Evolutionary conservation across 164 flowering plant genomes (phyloP), one percentile per base, ranked within the genome.

Genomic region (Santalum album): DNA sequence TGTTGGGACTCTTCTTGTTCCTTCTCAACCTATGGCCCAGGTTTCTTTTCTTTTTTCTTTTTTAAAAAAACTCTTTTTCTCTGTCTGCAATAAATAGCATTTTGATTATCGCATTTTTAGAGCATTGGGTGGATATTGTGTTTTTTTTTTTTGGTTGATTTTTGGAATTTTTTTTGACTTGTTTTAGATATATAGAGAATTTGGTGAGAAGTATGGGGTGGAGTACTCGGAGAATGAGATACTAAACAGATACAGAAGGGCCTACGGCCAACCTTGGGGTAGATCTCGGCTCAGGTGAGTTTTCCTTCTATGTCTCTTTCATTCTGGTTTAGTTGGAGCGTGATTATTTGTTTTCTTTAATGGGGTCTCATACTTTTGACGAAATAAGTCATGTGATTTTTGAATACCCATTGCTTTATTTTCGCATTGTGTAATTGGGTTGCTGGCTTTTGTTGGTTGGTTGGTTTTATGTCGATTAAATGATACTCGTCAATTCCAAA

Each of bases 191-290:
- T 92, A 92, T 54, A 80, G 86, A 66, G 40, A 74, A 61, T 79
- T 92, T 51, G 98, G 98, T 36, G 90, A 92, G 77, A 92, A 92
- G 52, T 92, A 92, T 64, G 98, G 98, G 6, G 95, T 92, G 65
- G 64, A 76, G 64, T 86, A 75, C 56, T 80, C 96, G 4, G 98
- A 92, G 54, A 57, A 36, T 29, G 98, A 92, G 77, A 92, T 89
- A 57, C 55, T 92, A 66, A 60, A 66, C 56, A 75, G 94, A 68
- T 92, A 86, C 64, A 72, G 98, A 58, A 64, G 90, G 70, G 98
- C 96, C 55, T 92, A 92, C 62, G 94, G 40, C 71, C 88, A 85
- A 75, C 98, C 96, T 20, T 92, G 96, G 96, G 91, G 91, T 12
- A 58, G 70, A 78, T 92, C 98, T 47, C 83, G 90, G 45, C 82